Evolutionary conservation across 371 early-diverging fungal genomes (phyloP).

Genomic region (Nematocida parisii): DNA sequence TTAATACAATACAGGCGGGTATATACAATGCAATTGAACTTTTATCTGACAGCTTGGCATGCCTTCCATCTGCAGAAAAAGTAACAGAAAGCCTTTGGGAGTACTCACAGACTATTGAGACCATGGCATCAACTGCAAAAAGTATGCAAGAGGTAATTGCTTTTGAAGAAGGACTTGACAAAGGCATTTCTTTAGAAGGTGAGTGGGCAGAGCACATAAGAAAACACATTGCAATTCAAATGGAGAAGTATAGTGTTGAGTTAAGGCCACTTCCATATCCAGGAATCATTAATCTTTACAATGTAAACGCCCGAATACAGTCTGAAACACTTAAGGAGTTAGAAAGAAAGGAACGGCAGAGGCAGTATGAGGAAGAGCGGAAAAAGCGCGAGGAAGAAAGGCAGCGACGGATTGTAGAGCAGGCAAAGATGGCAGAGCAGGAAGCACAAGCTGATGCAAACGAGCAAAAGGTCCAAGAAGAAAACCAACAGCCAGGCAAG

Average conservation of each 20-base stretch:
- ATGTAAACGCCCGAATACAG: not conserved
- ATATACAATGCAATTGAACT: slow-evolving; percentile 28
- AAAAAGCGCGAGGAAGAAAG: slow-evolving; percentile 14
- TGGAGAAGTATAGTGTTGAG: not conserved
- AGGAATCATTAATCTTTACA: slow-evolving; percentile 27
- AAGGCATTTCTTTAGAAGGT: not conserved
- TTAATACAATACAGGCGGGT: slow-evolving; percentile 21
- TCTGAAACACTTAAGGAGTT: slow-evolving; percentile 1
- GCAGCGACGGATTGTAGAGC: not conserved
- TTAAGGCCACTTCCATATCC: slow-evolving; percentile 11
- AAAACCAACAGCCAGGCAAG: not conserved
- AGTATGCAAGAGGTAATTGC: slow-evolving; percentile 24
- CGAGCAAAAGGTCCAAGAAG: not conserved
- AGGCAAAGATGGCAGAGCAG: not conserved
- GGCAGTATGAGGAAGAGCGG: slow-evolving; percentile 5
- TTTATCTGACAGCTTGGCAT: not conserved
- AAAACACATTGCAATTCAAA: not conserved
- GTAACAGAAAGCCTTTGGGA: slow-evolving; percentile 32
- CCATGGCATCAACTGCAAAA: slow-evolving; percentile 8
- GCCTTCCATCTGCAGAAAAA: slow-evolving; percentile 29
- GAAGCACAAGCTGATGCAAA: not conserved
- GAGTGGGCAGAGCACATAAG: slow-evolving; percentile 12
- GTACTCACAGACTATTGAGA: slow-evolving; percentile 7
- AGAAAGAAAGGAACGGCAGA: not conserved
- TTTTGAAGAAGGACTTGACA: slow-evolving; percentile 15